Evolutionary conservation across 352 stramenopile genomes (phyloP), one percentile per base, ranked within the genome.

Genomic region (Globisporangium heterothallicum): DNA sequence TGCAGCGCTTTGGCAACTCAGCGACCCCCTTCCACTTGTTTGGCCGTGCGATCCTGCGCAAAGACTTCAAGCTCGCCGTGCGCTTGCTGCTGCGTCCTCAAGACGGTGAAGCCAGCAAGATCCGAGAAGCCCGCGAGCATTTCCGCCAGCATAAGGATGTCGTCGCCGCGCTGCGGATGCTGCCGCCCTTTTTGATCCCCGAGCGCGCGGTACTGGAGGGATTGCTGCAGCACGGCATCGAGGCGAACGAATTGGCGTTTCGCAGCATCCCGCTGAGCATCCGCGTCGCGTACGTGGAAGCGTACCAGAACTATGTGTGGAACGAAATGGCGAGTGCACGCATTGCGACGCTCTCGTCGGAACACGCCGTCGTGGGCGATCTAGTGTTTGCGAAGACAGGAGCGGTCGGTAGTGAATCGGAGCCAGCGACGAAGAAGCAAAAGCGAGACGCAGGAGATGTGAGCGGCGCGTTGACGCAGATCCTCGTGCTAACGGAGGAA

Each of bases 241-340:
- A 71, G n/a, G n/a, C n/a, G n/a, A n/a, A n/a, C n/a, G n/a, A n/a
- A n/a, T n/a, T n/a, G n/a, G n/a, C n/a, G n/a, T n/a, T n/a, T n/a
- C n/a, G n/a, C n/a, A n/a, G n/a, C n/a, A n/a, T n/a, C n/a, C n/a
- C n/a, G n/a, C n/a, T n/a, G n/a, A n/a, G n/a, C n/a, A n/a, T n/a
- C n/a, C n/a, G n/a, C n/a, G n/a, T n/a, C 22, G 61, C 77, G 16
- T 79, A 85, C 52, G 53, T 63, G 16, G 74, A 75, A 50, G 80
- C 82, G 54, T 97, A 98, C 59, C 96, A 99, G 72, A 98, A 90
- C 58, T 96, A 96, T 59, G 68, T 98, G 25, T 99, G 93, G 93
- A 99, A 99, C 69, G 70, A 71, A 41, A 80, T 96, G 6, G 92
- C 78, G 27, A 97, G 89, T 32, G 72, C 96, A 49, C 76, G 96